Percentiles rank a stretch among this genome's conserved stretches.
Evolutionary conservation across 306 rosid genomes (phyloP).

Genomic region (Benincasa hispida): DNA sequence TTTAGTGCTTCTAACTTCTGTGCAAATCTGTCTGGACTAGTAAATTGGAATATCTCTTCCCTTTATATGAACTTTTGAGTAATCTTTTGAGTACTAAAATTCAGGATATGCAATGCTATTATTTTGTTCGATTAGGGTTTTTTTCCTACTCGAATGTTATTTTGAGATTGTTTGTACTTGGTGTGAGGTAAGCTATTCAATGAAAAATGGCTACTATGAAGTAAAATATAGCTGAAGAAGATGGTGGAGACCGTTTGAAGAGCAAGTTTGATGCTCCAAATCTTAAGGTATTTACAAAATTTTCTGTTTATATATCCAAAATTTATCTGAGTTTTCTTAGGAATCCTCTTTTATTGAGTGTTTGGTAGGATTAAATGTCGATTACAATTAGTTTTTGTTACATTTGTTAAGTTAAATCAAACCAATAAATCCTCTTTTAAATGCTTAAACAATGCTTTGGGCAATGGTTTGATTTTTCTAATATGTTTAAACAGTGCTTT

Average conservation of each 20-base stretch:
- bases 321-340: neutral
- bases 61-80: neutral
- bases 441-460: too few relatives aligned
- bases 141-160: too few relatives aligned
- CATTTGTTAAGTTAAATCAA: neutral
- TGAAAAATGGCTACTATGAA: conserved; percentile 22
- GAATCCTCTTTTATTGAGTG: neutral
- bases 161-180: too few relatives aligned
- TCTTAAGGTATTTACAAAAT: conserved; percentile 15
- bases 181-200: neutral
- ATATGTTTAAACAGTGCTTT: too few relatives aligned
- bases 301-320: neutral
- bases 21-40: neutral
- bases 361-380: neutral
- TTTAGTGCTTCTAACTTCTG: neutral
- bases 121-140: too few relatives aligned
- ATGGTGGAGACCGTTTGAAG: conserved; percentile 8
- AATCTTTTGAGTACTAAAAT: too few relatives aligned
- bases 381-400: neutral
- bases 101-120: too few relatives aligned
- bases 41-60: neutral
- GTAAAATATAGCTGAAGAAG: conserved; percentile 7
- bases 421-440: too few relatives aligned
- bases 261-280: conserved; percentile 9
- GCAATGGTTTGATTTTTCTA: too few relatives aligned